Conservation (phyloP, 148 eudicot species). For the Silene conica region DNA sequence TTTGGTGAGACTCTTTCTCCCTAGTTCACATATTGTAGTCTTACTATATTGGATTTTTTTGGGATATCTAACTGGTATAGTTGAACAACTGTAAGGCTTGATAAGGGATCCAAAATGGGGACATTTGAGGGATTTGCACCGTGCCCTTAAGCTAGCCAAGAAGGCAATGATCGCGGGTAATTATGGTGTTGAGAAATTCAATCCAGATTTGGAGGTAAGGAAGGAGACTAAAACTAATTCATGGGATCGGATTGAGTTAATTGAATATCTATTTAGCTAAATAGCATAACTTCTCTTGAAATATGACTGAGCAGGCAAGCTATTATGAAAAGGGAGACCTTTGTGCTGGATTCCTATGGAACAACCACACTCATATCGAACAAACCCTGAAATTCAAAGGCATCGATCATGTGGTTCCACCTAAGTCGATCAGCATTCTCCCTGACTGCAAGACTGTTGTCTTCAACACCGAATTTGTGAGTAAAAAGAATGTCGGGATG, state of each 20-base stretch:
- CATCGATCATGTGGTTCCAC: constrained; percentile 39
- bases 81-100: constrained; percentile 38
- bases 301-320: constrained; percentile 34
- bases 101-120: constrained; percentile 75
- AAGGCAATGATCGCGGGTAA: constrained; percentile 57
- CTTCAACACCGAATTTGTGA: constrained; percentile 60
- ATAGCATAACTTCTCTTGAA: neutral
- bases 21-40: neutral
- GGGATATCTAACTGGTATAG: neutral
- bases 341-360: constrained; percentile 74
- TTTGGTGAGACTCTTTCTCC: constrained; percentile 37
- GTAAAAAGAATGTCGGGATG: neutral
- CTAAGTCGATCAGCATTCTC: constrained; percentile 73
- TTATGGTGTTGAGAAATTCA: constrained; percentile 20
- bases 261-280: neutral
- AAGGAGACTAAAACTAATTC: neutral
- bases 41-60: neutral
- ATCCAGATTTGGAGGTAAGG: constrained; percentile 41
- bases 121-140: constrained; percentile 76
- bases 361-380: constrained; percentile 37
- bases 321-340: constrained; percentile 51
- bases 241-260: neutral
- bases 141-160: constrained; percentile 49
- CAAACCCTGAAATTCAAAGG: constrained; percentile 48
- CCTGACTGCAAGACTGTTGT: constrained; percentile 86